These are phyloP conservation scores for Paecilomyces sp. DNA, from an alignment of 2,329 filamentous ascomycete genomes.

Conservation along the genomic window DNA sequence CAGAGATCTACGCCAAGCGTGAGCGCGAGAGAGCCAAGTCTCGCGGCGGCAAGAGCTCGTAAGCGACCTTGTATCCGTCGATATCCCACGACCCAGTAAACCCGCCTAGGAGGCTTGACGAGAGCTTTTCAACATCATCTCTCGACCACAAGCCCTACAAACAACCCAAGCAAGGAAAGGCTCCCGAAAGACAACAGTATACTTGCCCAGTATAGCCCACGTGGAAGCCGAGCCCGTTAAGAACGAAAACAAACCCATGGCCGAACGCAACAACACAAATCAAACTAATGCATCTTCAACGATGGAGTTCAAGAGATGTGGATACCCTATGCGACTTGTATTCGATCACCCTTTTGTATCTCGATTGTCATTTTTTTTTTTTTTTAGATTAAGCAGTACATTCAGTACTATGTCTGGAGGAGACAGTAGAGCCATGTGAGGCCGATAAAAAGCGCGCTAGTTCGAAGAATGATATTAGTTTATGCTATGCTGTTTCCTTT, in stretches of 20 bases:
- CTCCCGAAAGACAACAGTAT: neutral
- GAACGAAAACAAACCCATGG: neutral
- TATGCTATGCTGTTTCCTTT: neutral
- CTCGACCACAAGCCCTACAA: neutral
- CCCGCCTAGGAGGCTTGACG: neutral
- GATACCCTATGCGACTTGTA: neutral
- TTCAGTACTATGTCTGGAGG: neutral
- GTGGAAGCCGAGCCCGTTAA: neutral
- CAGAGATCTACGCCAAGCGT: conserved; percentile 79
- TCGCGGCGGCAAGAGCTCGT: conserved; percentile 30
- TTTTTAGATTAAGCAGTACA: neutral
- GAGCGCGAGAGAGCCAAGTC: conserved; percentile 34
- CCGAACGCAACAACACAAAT: conserved; percentile 1
- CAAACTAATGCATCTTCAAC: conserved; percentile 17
- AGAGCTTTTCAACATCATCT: conserved; percentile 5
- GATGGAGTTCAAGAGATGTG: conserved; percentile 5
- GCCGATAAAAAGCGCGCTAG: neutral
- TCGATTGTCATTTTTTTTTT: neutral
- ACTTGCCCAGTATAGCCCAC: neutral
- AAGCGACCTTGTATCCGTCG: conserved; percentile 8
- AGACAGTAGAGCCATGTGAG: neutral
- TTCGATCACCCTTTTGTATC: neutral
- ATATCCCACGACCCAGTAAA: neutral
- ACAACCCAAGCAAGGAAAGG: neutral
- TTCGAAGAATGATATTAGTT: neutral